phyloP scores from a whole-genome alignment of 805 yeast species.

The Komagataella pastoris region DNA sequence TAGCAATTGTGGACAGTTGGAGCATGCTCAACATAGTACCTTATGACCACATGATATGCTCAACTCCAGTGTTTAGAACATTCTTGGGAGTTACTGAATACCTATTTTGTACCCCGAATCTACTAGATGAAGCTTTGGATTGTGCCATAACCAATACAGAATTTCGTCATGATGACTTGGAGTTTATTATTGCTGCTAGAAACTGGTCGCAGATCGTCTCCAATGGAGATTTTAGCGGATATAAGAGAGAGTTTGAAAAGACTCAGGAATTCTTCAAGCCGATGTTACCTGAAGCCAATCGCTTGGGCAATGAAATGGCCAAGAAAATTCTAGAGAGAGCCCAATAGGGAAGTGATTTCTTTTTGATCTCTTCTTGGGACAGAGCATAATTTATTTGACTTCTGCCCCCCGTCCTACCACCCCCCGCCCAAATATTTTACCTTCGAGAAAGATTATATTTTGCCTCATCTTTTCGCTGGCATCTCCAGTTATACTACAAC shows the following conservation, averaged over 20 bases:
- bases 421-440: not conserved
- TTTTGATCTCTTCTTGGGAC: not conserved
- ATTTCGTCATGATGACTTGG: constrained; percentile 82
- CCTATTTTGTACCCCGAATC: constrained; percentile 69
- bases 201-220: constrained; percentile 76
- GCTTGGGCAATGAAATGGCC: constrained; percentile 89
- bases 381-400: not conserved
- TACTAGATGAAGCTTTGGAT: constrained; percentile 67
- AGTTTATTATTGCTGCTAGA: constrained; percentile 84
- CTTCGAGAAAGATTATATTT: constrained; percentile 5
- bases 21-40: constrained; percentile 73
- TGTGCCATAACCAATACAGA: constrained; percentile 54
- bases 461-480: not conserved
- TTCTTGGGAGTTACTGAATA: constrained; percentile 92
- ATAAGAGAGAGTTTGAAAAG: constrained; percentile 57
- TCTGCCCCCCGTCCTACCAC: not conserved
- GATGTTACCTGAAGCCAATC: constrained; percentile 80
- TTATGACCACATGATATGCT: constrained; percentile 92
- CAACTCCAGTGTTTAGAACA: constrained; percentile 85
- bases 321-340: constrained; percentile 43
- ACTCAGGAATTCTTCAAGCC: constrained; percentile 79
- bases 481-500: not conserved
- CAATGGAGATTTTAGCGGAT: constrained; percentile 61
- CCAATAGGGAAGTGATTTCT: constrained; percentile 1
- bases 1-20: constrained; percentile 95